These are phyloP conservation scores for Diaporthe sp. DNA, from an alignment of 2,329 filamentous ascomycete genomes.

Conservation along the genomic window DNA sequence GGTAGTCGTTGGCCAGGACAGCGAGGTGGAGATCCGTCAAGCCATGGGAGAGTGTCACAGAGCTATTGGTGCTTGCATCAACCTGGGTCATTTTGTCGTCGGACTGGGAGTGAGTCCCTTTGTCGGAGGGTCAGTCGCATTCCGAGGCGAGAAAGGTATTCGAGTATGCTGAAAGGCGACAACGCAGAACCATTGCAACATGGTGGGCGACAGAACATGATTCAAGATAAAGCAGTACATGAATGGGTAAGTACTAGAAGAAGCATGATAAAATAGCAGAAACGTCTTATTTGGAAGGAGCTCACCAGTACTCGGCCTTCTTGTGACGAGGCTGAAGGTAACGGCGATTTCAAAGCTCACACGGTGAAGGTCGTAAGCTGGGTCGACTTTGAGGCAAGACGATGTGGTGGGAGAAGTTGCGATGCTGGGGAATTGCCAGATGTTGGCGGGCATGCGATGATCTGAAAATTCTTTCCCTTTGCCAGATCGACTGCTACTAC, in stretches of 20 bases:
- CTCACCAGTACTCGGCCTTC: background rate
- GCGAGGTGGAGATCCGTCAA: background rate
- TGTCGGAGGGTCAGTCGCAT: background rate
- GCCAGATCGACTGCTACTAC: background rate
- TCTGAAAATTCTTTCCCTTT: background rate
- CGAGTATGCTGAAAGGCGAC: background rate
- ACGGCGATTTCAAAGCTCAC: background rate
- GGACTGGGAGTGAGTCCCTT: background rate
- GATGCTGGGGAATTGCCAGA: background rate
- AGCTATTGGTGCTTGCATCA: background rate
- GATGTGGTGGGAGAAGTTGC: background rate
- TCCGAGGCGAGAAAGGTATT: background rate
- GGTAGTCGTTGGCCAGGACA: background rate
- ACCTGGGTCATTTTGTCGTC: background rate
- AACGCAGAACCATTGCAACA: background rate
- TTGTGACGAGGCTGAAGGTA: background rate
- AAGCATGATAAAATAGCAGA: background rate
- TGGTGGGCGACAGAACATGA: background rate
- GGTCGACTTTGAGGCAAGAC: background rate
- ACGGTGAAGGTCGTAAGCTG: too few species aligned
- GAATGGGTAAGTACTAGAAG: background rate
- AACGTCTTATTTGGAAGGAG: background rate
- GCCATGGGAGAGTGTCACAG: background rate
- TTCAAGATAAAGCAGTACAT: background rate
- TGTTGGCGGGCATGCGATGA: too few species aligned